phyloP scores from a whole-genome alignment of 2,329 filamentous ascomycete species.

The Claviceps capensis region DNA sequence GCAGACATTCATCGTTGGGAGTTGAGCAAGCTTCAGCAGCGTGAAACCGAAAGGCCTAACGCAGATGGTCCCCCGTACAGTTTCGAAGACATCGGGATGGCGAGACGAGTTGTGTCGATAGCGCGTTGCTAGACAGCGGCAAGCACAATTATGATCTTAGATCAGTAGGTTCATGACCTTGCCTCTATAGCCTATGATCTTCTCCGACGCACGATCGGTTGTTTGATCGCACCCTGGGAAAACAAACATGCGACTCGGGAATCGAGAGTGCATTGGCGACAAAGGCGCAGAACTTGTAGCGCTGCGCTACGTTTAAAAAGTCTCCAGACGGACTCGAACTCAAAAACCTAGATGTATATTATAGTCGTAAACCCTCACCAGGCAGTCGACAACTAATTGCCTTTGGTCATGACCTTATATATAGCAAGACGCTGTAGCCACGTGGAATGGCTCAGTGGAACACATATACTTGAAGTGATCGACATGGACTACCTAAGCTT shows the following conservation, averaged over 20 bases:
- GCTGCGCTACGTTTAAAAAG: too few relatives aligned
- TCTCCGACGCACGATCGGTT: too few relatives aligned
- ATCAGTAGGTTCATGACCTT: too few relatives aligned
- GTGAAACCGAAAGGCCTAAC: neutral
- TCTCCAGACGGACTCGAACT: too few relatives aligned
- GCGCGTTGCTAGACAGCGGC: neutral
- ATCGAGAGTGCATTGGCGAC: too few relatives aligned
- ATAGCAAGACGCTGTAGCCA: neutral
- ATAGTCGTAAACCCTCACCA: neutral
- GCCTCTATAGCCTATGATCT: too few relatives aligned
- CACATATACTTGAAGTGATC: neutral
- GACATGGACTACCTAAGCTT: neutral
- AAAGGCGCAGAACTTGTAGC: too few relatives aligned
- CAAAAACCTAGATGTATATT: too few relatives aligned
- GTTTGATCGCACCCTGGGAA: too few relatives aligned
- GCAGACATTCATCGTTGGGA: neutral
- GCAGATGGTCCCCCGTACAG: too few relatives aligned
- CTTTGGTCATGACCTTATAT: neutral
- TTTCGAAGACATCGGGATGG: neutral
- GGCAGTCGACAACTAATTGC: neutral
- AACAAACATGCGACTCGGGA: too few relatives aligned
- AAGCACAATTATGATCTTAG: too few relatives aligned
- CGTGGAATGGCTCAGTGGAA: neutral
- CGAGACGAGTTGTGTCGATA: neutral
- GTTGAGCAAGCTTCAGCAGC: neutral